These are phyloP conservation scores for Termitomyces sp. DNA, from an alignment of 768 basidiomycete species.

Conservation along the genomic window DNA sequence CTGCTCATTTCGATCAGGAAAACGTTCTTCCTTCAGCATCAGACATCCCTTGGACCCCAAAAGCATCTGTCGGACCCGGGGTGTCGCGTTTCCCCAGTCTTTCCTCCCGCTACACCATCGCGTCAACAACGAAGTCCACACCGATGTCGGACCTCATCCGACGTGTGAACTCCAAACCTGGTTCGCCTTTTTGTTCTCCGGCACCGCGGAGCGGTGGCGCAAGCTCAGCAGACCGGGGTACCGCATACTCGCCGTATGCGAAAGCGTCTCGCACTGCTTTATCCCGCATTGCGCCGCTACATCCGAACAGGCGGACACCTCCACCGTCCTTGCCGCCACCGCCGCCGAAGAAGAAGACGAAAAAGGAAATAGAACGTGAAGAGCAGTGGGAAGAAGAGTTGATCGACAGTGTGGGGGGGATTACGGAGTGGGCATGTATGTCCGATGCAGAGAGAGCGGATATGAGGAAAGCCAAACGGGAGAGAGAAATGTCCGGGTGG, in stretches of 20 bases:
- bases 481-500: constrained; percentile 55
- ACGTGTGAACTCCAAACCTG: constrained; percentile 61
- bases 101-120: constrained; percentile 38
- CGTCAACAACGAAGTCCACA: constrained; percentile 43
- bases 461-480: constrained; percentile 55
- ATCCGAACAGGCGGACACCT: constrained; percentile 66
- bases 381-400: constrained; percentile 80
- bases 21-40: constrained; percentile 16
- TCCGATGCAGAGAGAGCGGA: constrained; percentile 44
- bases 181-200: constrained; percentile 47
- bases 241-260: constrained; percentile 56
- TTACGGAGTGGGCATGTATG: constrained; percentile 48
- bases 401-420: constrained; percentile 65
- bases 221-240: constrained; percentile 16
- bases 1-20: constrained; percentile 17
- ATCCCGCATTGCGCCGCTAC: constrained; percentile 68
- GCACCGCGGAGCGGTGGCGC: constrained; percentile 14
- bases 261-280: constrained; percentile 61
- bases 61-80: constrained; percentile 5
- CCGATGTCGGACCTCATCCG: constrained; percentile 76
- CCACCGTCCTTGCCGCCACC: constrained; percentile 68
- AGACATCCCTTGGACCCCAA: constrained; percentile 7
- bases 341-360: constrained; percentile 70
- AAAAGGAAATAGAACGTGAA: constrained; percentile 71
- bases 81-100: constrained; percentile 16